These are phyloP conservation scores for Solanum tarapatanum DNA, from an alignment of 257 asterid species.

Conservation along the genomic window DNA sequence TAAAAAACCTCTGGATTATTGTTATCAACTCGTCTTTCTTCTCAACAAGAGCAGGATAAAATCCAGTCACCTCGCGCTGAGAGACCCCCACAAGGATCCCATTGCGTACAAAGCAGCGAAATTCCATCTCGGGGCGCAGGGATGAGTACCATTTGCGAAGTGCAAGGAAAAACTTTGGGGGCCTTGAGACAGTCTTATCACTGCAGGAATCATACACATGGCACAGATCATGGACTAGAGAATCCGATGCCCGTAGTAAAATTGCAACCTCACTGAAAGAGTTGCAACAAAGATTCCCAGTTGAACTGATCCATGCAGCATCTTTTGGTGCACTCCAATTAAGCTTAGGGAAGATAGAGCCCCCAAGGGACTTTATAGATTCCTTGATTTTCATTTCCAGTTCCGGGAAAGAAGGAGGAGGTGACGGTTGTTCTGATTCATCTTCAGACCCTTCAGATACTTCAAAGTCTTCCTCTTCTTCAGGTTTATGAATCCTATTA, in stretches of 20 bases:
- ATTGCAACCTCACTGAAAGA: conserved; percentile 70
- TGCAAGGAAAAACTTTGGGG: conserved; percentile 53
- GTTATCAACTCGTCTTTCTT: conserved; percentile 17
- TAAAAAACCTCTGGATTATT: conserved; percentile 32
- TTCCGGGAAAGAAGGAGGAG: conserved; percentile 70
- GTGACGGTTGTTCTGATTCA: conserved; percentile 50
- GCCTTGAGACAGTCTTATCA: conserved; percentile 50
- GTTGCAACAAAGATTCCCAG: conserved; percentile 62
- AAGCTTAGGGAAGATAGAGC: conserved; percentile 78
- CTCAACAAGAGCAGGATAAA: conserved; percentile 62
- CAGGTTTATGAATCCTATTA: conserved; percentile 58
- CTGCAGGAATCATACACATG: conserved; percentile 70
- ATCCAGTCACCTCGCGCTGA: conserved; percentile 82
- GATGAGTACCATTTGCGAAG: conserved; percentile 79
- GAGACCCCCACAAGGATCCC: conserved; percentile 44
- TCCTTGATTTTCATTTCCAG: conserved; percentile 46
- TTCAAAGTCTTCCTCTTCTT: conserved; percentile 58
- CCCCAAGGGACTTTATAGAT: conserved; percentile 69
- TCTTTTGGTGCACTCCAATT: conserved; percentile 96
- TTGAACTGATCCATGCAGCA: conserved; percentile 78
- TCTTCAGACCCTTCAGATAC: conserved; percentile 51
- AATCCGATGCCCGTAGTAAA: conserved; percentile 65
- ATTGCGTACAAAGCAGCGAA: conserved; percentile 60
- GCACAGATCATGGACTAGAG: conserved; percentile 61
- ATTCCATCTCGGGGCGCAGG: conserved; percentile 77